A percentile compares a stretch with the other conserved stretches of the same genome.
phyloP scores from a whole-genome alignment of 1,139 yeast species.

The Magnusiomyces sp. region DNA sequence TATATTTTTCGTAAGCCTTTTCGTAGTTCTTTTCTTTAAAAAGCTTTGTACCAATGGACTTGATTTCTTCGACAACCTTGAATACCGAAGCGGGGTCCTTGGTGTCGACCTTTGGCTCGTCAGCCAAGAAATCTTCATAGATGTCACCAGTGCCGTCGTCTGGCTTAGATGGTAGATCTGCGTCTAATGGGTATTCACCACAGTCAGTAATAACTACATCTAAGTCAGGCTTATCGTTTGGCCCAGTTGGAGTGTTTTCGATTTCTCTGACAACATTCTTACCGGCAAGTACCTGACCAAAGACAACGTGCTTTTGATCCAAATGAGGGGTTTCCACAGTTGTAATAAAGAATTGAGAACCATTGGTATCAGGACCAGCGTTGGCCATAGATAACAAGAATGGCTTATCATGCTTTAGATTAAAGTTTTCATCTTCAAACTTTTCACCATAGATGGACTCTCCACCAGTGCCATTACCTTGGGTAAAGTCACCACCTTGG shows the following conservation, averaged over 20 bases:
- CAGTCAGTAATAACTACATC: constrained; percentile 68
- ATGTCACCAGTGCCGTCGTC: constrained; percentile 83
- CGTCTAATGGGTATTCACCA: constrained; percentile 65
- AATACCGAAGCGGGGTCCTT: constrained; percentile 55
- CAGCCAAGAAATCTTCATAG: constrained; percentile 69
- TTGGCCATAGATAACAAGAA: constrained; percentile 93
- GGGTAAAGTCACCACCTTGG: constrained; percentile 96
- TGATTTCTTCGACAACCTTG: constrained; percentile 56
- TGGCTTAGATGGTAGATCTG: constrained; percentile 22
- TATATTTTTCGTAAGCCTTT: constrained; percentile 57
- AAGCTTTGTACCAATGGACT: constrained; percentile 67
- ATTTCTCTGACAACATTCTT: constrained; percentile 70
- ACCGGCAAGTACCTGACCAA: constrained; percentile 82
- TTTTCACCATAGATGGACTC: constrained; percentile 92
- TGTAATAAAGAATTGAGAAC: constrained; percentile 86
- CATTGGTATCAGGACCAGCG: constrained; percentile 92
- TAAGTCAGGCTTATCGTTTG: constrained; percentile 52
- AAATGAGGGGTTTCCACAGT: constrained; percentile 78
- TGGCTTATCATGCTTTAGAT: constrained; percentile 68
- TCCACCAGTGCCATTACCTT: constrained; percentile 87
- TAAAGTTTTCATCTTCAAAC: constrained; percentile 67
- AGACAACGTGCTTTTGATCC: constrained; percentile 93
- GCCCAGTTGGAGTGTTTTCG: constrained; percentile 53
- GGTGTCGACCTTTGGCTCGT: constrained; percentile 58
- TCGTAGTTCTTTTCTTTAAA: constrained; percentile 44